These are phyloP conservation scores for Coprinellus micaceus DNA, from an alignment of 768 basidiomycete species.

Conservation along the genomic window DNA sequence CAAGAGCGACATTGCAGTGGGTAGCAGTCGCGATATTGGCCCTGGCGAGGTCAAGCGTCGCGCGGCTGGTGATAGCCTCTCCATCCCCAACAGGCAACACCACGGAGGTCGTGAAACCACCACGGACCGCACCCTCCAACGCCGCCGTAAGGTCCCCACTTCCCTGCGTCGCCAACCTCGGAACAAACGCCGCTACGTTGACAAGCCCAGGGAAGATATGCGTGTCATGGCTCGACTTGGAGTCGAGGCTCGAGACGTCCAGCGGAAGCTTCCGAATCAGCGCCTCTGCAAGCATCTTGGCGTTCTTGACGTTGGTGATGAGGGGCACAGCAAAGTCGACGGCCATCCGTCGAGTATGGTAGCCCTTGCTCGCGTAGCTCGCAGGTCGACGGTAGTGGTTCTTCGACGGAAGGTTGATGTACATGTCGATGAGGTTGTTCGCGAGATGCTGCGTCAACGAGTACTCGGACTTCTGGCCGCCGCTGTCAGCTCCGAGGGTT, in stretches of 20 bases:
- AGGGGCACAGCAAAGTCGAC: constrained; percentile 97
- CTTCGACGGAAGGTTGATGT: constrained; percentile 98
- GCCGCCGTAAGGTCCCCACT: constrained; percentile 62
- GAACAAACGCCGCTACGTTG: constrained; percentile 85
- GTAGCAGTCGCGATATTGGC: constrained; percentile 59
- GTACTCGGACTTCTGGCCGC: constrained; percentile 92
- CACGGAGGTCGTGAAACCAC: constrained; percentile 85
- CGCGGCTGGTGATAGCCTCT: constrained; percentile 62
- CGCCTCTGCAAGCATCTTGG: constrained; percentile 93
- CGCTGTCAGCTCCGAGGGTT: constrained; percentile 71
- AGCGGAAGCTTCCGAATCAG: constrained; percentile 85
- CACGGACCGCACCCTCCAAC: constrained; percentile 79
- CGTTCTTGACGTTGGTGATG: constrained; percentile 98
- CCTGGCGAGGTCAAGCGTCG: constrained; percentile 66
- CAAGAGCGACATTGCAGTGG: constrained; percentile 86
- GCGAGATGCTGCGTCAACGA: constrained; percentile 95
- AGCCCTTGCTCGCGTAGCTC: constrained; percentile 95
- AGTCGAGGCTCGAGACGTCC: constrained; percentile 86
- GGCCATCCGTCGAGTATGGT: constrained; percentile 95
- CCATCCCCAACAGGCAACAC: constrained; percentile 69
- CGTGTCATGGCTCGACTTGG: constrained; percentile 89
- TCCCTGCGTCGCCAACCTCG: constrained; percentile 52
- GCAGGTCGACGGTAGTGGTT: constrained; percentile 97
- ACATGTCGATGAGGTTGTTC: constrained; percentile 97
- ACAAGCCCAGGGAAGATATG: constrained; percentile 90